Conservation (phyloP, 176 grass and related monocot genomes). For the Carex cristatella region DNA sequence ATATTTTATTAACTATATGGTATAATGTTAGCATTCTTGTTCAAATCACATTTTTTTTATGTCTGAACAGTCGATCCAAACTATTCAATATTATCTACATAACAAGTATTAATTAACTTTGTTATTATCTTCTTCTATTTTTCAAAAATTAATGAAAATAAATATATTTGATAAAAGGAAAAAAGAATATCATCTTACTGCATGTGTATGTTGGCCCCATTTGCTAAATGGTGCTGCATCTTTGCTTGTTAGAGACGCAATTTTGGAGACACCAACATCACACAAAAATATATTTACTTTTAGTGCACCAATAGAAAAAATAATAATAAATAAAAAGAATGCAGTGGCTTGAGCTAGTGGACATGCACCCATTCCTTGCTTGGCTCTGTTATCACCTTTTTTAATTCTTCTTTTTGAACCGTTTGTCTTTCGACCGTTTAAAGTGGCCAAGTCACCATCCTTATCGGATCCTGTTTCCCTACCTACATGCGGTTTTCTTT, state of each 20-base stretch:
- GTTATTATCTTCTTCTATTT: too few relatives aligned
- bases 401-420: conserved; percentile 20
- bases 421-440: conserved; percentile 14
- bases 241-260: background rate
- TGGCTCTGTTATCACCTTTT: background rate
- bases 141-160: too few relatives aligned
- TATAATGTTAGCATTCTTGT: too few relatives aligned
- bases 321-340: background rate
- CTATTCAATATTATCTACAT: too few relatives aligned
- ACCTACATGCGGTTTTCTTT: background rate
- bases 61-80: too few relatives aligned
- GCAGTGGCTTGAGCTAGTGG: conserved; percentile 13
- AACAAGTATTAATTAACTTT: too few relatives aligned
- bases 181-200: background rate
- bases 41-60: too few relatives aligned
- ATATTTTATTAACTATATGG: background rate
- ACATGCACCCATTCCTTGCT: conserved; percentile 22
- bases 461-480: background rate
- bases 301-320: background rate
- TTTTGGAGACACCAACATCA: background rate
- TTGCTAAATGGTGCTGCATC: background rate
- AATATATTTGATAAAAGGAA: too few relatives aligned
- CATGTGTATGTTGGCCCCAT: background rate
- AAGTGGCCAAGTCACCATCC: conserved; percentile 1
- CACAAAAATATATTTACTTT: background rate